A percentile compares a stretch with the other conserved stretches of the same genome.
These are phyloP conservation scores for Mucor plumbeus DNA, from an alignment of 371 early-diverging fungal species.

Conservation along the genomic window DNA sequence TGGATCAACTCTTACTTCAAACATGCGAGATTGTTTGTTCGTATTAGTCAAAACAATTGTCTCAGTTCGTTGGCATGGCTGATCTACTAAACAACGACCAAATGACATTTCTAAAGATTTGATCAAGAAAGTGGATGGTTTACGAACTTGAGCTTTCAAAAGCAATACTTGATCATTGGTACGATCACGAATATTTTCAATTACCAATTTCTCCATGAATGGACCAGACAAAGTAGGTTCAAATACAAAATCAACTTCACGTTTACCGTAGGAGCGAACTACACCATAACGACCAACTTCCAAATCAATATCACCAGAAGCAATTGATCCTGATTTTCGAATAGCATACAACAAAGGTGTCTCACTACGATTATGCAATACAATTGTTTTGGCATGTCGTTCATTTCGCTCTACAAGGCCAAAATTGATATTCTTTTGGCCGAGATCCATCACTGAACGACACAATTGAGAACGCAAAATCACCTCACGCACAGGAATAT, in stretches of 20 bases:
- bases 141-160: slow-evolving; percentile 91
- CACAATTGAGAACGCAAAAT: slow-evolving; percentile 86
- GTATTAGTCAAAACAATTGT: slow-evolving; percentile 80
- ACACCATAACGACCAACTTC: slow-evolving; percentile 84
- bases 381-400: slow-evolving; percentile 84
- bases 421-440: slow-evolving; percentile 97
- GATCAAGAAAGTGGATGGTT: slow-evolving; percentile 88
- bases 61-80: slow-evolving; percentile 45
- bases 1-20: slow-evolving; percentile 81
- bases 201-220: slow-evolving; percentile 86
- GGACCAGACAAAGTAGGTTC: slow-evolving; percentile 87
- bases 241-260: slow-evolving; percentile 93
- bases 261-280: slow-evolving; percentile 89
- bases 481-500: slow-evolving; percentile 94
- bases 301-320: slow-evolving; percentile 90
- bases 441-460: slow-evolving; percentile 89
- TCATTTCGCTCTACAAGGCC: slow-evolving; percentile 91
- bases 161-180: slow-evolving; percentile 80
- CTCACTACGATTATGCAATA: slow-evolving; percentile 91
- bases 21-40: slow-evolving; percentile 79
- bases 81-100: slow-evolving; percentile 71
- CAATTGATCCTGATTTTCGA: slow-evolving; percentile 94
- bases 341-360: slow-evolving; percentile 90
- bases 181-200: slow-evolving; percentile 91
- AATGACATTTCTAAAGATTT: slow-evolving; percentile 79